Evolutionary conservation across 805 yeast genomes (phyloP).

Genomic region (Starmerella stigmatis): DNA sequence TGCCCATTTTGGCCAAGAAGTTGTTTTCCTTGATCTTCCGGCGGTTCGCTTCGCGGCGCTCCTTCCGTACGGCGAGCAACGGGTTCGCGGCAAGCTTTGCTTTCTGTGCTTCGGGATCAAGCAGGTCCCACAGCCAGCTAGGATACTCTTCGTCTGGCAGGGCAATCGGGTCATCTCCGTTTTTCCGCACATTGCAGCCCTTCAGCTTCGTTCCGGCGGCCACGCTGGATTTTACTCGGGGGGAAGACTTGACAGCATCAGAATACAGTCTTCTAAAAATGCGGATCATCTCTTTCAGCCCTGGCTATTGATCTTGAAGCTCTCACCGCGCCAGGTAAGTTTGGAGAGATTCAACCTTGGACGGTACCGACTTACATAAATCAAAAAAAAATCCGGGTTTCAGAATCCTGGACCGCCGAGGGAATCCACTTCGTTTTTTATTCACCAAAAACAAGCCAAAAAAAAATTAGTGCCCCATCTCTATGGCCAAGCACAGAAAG

Average conservation of each 20-base stretch:
- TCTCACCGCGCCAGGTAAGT: too few relatives aligned
- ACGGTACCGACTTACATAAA: conserved; percentile 5
- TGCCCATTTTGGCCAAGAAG: conserved; percentile 52
- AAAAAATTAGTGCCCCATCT: too few relatives aligned
- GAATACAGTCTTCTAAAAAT: conserved; percentile 17
- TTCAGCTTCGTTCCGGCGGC: conserved; percentile 43
- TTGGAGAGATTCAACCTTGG: too few relatives aligned
- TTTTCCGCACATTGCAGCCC: conserved; percentile 67
- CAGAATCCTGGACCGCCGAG: too few relatives aligned
- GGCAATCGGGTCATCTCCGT: conserved; percentile 82
- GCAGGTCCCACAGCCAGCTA: conserved; percentile 82
- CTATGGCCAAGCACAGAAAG: conserved; percentile 18
- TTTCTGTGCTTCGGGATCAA: conserved; percentile 56
- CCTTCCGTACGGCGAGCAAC: conserved; percentile 56
- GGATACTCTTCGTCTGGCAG: conserved; percentile 83
- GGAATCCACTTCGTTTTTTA: too few relatives aligned
- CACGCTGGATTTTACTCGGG: conserved; percentile 35
- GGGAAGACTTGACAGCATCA: conserved; percentile 16
- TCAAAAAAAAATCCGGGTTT: neutral
- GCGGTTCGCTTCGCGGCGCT: conserved; percentile 58
- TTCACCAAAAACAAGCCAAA: too few relatives aligned
- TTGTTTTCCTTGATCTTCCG: conserved; percentile 65
- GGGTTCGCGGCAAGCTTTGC: conserved; percentile 50
- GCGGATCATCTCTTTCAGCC: conserved; percentile 10
- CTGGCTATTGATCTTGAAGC: too few relatives aligned